Percentiles rank a stretch among this genome's conserved stretches.
Conservation (phyloP, 345 rosid species). For the Gossypium rotundifolium region DNA sequence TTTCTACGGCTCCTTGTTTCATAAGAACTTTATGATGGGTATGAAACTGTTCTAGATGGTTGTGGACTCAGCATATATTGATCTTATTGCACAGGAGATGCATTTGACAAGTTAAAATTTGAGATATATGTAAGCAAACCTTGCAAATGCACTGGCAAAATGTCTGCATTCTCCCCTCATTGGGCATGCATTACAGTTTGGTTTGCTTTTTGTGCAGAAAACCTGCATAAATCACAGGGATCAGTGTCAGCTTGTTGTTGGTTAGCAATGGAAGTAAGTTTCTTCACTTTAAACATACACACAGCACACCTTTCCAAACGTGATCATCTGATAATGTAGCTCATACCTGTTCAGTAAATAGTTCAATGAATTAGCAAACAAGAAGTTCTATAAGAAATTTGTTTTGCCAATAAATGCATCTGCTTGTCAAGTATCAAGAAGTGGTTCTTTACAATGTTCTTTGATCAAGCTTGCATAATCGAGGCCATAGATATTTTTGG, state of each 20-base stretch:
- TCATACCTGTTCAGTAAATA: conserved; percentile 64
- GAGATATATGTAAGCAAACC: conserved; percentile 36
- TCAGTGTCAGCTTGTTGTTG: conserved; percentile 14
- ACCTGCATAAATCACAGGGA: conserved; percentile 51
- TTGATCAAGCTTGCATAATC: conserved; percentile 92
- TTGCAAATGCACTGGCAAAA: conserved; percentile 98
- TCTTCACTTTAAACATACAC: not conserved
- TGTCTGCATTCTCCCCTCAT: conserved; percentile 99
- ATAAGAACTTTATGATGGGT: not conserved
- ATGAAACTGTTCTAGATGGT: conserved; percentile 2
- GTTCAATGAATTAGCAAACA: conserved; percentile 21
- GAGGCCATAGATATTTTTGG: conserved; percentile 95
- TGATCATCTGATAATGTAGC: conserved; percentile 94
- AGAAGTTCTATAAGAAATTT: conserved; percentile 9
- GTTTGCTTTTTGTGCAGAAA: conserved; percentile 88
- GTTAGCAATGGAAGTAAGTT: conserved; percentile 5
- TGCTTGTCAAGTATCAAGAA: conserved; percentile 1
- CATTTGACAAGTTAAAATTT: conserved; percentile 7
- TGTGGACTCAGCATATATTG: not conserved
- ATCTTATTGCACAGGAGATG: not conserved
- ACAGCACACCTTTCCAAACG: conserved; percentile 85
- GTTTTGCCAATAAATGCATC: conserved; percentile 8
- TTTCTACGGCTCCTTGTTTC: not conserved
- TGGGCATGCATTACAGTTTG: conserved; percentile 96
- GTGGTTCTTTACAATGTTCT: conserved; percentile 60